Conservation (phyloP, 306 rosid genomes). For the Cucurbita maxima region DNA sequence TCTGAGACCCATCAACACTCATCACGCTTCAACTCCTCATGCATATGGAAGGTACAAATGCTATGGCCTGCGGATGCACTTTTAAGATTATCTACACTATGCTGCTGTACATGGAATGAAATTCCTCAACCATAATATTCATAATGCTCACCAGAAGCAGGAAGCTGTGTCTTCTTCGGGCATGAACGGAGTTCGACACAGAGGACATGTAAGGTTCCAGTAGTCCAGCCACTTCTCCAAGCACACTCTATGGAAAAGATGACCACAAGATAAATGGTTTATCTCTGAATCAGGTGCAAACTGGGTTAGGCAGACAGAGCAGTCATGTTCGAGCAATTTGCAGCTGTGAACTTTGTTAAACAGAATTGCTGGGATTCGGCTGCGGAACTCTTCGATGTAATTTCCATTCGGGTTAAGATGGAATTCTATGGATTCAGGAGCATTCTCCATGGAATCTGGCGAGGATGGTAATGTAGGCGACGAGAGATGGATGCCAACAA, state of each 20-base stretch:
- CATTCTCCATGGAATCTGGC: conserved; percentile 27
- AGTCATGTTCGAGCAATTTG: conserved; percentile 39
- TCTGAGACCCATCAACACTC: neutral
- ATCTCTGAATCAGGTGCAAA: conserved; percentile 77
- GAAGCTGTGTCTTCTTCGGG: conserved; percentile 46
- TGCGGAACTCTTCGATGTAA: conserved; percentile 55
- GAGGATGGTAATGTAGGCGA: conserved; percentile 15
- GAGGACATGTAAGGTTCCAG: conserved; percentile 94
- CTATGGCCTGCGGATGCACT: conserved; percentile 6
- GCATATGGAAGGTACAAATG: conserved; percentile 5
- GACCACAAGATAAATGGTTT: conserved; percentile 67
- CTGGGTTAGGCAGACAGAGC: conserved; percentile 65
- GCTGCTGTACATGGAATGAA: neutral
- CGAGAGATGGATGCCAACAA: conserved; percentile 49
- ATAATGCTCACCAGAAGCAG: conserved; percentile 37
- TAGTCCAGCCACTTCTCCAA: conserved; percentile 86
- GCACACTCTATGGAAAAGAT: conserved; percentile 72
- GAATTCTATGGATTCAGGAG: conserved; percentile 32
- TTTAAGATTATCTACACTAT: conserved; percentile 2
- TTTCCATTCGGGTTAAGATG: conserved; percentile 23
- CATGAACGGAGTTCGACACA: conserved; percentile 76
- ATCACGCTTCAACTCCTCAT: conserved; percentile 8
- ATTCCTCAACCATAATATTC: neutral
- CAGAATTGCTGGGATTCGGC: conserved; percentile 40
- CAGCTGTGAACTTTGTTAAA: conserved; percentile 35